phyloP scores from a whole-genome alignment of 2,329 filamentous ascomycete species.

The Orbilia javanica region DNA sequence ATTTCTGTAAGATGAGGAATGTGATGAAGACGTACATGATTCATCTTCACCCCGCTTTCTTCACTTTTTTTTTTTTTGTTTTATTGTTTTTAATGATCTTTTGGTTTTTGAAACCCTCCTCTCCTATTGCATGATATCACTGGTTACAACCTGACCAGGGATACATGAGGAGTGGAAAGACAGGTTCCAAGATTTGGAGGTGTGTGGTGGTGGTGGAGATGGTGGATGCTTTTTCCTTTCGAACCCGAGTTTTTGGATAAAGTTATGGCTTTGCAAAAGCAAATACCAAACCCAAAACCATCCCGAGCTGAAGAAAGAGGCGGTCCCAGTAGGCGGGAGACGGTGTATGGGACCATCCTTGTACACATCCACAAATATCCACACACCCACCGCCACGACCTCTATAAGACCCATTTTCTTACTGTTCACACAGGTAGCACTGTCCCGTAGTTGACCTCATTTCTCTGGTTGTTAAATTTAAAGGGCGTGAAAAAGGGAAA shows the following conservation, averaged over 20 bases:
- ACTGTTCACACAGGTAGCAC: no score
- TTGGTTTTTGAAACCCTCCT: no score
- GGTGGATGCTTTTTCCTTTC: neutral
- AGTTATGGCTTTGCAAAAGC: slow-evolving; percentile 35
- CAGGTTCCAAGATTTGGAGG: slow-evolving; percentile 8
- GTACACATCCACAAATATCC: neutral
- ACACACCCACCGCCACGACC: neutral
- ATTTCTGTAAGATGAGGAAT: neutral
- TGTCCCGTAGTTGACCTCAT: no score
- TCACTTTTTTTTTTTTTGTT: neutral
- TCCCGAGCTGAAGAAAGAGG: neutral
- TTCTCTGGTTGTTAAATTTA: no score
- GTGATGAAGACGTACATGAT: neutral
- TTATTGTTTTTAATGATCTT: no score
- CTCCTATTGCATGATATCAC: neutral
- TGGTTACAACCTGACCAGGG: neutral
- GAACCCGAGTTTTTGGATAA: slow-evolving; percentile 41
- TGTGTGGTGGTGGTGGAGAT: no score
- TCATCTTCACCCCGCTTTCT: slow-evolving; percentile 1
- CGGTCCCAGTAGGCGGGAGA: slow-evolving; percentile 45
- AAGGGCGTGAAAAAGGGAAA: no score
- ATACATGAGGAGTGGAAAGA: neutral
- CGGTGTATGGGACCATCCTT: slow-evolving; percentile 4
- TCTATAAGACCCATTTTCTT: neutral
- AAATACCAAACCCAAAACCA: neutral